Base-by-base conservation (phyloP, 371 early-diverging fungal genomes). In the Blastocladiella emersonii region DNA sequence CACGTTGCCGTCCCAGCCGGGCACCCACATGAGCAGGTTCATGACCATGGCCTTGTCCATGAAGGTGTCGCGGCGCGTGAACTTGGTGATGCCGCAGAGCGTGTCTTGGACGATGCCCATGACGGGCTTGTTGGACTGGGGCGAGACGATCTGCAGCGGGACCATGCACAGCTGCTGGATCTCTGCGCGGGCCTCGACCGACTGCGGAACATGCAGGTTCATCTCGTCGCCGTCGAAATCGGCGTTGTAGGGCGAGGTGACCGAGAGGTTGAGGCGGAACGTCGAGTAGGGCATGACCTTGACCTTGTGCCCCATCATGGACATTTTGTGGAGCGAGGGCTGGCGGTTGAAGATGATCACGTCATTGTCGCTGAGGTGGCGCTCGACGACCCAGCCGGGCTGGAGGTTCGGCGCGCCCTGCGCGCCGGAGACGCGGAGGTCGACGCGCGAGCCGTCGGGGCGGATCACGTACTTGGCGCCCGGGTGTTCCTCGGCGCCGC, bases 141-240 rank as follows among this genome's bases (percentile, higher is more conserved):
- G 99, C 35, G 98, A 92, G 5, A 99, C 86, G 70, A 99, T 95
- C 77, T 99, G 97, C 69, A 88, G 91, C 15, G 98, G 93, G 2
- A 99, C 99, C 90, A 94, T 91, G 73, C 93, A 93, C 55, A 99
- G 83, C 77, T 96, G 92, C 65, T 81, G 81, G 45, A 99, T 79
- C 77, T 99, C 99, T 21, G 98, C 93, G 56, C 89, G 87, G 10
- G 98, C 87, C 74, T 94, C 95, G 65, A 88, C 78, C 15, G 90
- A 90, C 74, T 99, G 99, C 36, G 99, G 99, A 35, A 98, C 93
- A 74, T 99, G 99, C 77, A 99, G 75, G 76, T 99, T 99, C 99
- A 99, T 99, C 77, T 99, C 99, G 75, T 99, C 99, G 63, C 99
- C 99, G 74, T 99, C 99, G 78, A 99, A 99, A 84, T 99, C 99